Evolutionary conservation across 768 basidiomycete genomes (phyloP), one percentile per base, ranked within the genome.

Genomic region (Glaciozyma martinii): DNA sequence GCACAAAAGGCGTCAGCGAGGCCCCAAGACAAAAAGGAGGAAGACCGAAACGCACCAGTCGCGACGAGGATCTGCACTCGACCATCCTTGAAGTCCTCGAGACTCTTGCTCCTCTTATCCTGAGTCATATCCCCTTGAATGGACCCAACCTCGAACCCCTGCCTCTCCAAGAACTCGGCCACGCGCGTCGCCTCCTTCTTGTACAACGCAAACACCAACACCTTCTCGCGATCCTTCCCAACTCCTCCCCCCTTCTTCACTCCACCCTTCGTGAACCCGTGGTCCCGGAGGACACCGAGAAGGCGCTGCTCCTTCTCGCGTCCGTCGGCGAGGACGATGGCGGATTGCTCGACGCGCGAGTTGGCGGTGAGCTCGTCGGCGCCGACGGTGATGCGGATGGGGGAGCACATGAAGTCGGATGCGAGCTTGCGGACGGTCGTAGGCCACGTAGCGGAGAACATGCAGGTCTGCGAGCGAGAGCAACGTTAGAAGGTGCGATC

Each of bases 381-480:
- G 8, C 95, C 95, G 42, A 99, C 92, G 0, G 92, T 97, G 47
- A 98, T 86, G 32, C 90, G 83, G 27, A 97, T 81, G 6, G 94
- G 91, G 63, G 88, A 77, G 49, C 81, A 82, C 76, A 88, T 87
- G 79, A 98, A 98, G 15, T 91, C 86, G 71, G 83, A 82, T 0
- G 95, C 95, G 44, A 99, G 80, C 64, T 87, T 81, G 59, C 93
- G 83, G 29, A 99, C 93, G 16, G 88, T 85, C 73, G 94, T 90
- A 0, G 95, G 95, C 95, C 95, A 99, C 12, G 95, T 99, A 13
- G 95, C 95, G 59, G 91, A 95, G 80, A 98, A 74, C 74, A 73
- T 71, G 63, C 61, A 70, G 37, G 68, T 74, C 53, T 67, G 52
- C 10, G 40, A 32, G n/a, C 9, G 40, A 40, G 9, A 40, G 4